A percentile compares a stretch with the other conserved stretches of the same genome.
phyloP scores from a whole-genome alignment of 192 early-diverging fungal genomes.

The Kickxella alabastrina region DNA sequence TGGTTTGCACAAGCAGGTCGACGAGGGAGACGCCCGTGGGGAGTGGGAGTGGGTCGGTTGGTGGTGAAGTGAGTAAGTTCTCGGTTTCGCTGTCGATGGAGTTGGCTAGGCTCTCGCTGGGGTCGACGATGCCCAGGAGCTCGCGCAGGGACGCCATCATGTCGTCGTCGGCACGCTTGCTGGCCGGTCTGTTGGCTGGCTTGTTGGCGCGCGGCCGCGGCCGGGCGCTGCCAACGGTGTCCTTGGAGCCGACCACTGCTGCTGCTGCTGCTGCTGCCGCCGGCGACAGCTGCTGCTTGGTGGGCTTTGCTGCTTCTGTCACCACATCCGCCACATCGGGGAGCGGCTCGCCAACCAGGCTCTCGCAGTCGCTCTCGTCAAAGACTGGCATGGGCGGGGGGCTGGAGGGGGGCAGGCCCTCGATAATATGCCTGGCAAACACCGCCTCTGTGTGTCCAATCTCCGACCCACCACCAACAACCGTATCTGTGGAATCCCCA shows the following conservation, averaged over 20 bases:
- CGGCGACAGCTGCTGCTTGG: no score
- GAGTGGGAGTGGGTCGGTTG: conserved; percentile 16
- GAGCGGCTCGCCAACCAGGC: conserved; percentile 2
- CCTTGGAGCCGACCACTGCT: background rate
- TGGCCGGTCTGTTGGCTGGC: background rate
- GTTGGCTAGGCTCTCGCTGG: conserved; percentile 49
- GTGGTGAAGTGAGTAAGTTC: conserved; percentile 24
- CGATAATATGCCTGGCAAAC: conserved; percentile 22
- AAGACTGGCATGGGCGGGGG: conserved; percentile 24
- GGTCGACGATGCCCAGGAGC: conserved; percentile 48
- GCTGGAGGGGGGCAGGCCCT: conserved; percentile 43
- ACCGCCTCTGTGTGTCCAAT: background rate
- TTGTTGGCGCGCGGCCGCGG: background rate
- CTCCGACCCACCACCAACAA: conserved; percentile 17
- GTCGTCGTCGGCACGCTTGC: conserved; percentile 31
- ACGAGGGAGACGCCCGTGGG: conserved; percentile 17
- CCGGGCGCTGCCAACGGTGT: background rate
- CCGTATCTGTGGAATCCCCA: conserved; percentile 38
- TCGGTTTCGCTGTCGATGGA: conserved; percentile 50
- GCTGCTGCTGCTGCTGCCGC: background rate
- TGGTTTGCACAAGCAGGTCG: conserved; percentile 42
- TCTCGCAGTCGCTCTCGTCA: background rate
- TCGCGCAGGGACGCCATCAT: conserved; percentile 45
- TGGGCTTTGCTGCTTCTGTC: background rate
- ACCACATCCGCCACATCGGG: conserved; percentile 2